A percentile compares a stretch with the other conserved stretches of the same genome.
phyloP scores from a whole-genome alignment of 2,329 filamentous ascomycete genomes.

The Pyrenochaeta sp. region DNA sequence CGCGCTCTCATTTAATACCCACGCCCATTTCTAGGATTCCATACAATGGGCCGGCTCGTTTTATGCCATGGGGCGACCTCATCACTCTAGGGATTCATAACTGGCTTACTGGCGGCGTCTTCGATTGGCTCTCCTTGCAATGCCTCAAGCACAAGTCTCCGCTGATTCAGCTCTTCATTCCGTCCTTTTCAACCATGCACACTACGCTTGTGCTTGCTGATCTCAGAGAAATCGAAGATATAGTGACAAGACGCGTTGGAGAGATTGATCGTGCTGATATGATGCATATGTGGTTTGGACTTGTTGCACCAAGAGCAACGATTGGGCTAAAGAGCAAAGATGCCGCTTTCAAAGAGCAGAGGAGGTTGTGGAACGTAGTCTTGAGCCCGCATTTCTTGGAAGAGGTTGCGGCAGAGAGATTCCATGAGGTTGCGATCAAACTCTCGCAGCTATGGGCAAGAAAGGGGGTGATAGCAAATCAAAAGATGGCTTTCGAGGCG shows the following conservation, averaged over 20 bases:
- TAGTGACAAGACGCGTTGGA: constrained; percentile 3
- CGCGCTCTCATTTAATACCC: background rate
- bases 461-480: background rate
- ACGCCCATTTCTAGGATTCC: constrained; percentile 4
- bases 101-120: constrained; percentile 3
- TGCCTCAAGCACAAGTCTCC: constrained; percentile 7
- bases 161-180: constrained; percentile 8
- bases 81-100: constrained; percentile 4
- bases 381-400: constrained; percentile 4
- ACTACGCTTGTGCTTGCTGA: constrained; percentile 8
- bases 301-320: constrained; percentile 9
- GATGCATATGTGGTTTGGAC: constrained; percentile 12
- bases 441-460: constrained; percentile 2
- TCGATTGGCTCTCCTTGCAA: constrained; percentile 11
- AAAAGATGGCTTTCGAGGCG: background rate
- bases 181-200: constrained; percentile 11
- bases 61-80: constrained; percentile 9
- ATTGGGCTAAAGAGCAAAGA: constrained; percentile 9
- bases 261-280: constrained; percentile 11
- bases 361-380: constrained; percentile 10
- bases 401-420: constrained; percentile 1
- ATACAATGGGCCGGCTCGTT: background rate
- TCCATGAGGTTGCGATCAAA: background rate
- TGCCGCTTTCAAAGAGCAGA: constrained; percentile 4
- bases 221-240: constrained; percentile 8